Evolutionary conservation across 345 rosid genomes (phyloP).

Genomic region (Toxicodendron radicans): DNA sequence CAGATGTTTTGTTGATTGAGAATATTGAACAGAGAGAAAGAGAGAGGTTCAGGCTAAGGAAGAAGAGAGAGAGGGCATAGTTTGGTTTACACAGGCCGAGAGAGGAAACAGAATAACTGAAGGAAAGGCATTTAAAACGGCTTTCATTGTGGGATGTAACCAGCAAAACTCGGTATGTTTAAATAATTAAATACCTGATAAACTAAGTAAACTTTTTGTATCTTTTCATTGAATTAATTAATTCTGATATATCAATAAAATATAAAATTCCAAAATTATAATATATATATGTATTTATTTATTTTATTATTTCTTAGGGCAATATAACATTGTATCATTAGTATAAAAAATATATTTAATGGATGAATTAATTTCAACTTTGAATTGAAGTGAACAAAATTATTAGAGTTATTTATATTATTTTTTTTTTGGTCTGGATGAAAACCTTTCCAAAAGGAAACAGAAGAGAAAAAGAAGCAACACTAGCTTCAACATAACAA

Average conservation of each 20-base stretch:
- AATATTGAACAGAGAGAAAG: not conserved
- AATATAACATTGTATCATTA: no score
- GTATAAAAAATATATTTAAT: not conserved
- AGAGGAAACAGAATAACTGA: constrained; percentile 32
- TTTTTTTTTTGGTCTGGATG: no score
- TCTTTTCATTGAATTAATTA: no score
- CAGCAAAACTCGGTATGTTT: constrained; percentile 23
- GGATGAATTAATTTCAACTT: not conserved
- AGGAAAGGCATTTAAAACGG: constrained; percentile 39
- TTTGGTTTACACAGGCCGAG: constrained; percentile 3
- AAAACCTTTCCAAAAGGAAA: no score
- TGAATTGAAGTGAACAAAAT: not conserved
- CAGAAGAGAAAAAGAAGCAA: no score
- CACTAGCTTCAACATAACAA: no score
- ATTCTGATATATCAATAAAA: no score
- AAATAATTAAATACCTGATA: not conserved
- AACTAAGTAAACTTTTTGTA: no score
- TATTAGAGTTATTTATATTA: no score
- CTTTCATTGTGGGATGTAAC: constrained; percentile 26
- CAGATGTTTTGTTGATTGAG: constrained; percentile 5
- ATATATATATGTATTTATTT: no score
- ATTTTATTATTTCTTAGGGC: no score
- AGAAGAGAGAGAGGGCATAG: constrained; percentile 6
- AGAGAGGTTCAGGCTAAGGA: constrained; percentile 14
- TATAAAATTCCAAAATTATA: no score